phyloP scores from a whole-genome alignment of 2,329 filamentous ascomycete species.

The Fusarium luffae region DNA sequence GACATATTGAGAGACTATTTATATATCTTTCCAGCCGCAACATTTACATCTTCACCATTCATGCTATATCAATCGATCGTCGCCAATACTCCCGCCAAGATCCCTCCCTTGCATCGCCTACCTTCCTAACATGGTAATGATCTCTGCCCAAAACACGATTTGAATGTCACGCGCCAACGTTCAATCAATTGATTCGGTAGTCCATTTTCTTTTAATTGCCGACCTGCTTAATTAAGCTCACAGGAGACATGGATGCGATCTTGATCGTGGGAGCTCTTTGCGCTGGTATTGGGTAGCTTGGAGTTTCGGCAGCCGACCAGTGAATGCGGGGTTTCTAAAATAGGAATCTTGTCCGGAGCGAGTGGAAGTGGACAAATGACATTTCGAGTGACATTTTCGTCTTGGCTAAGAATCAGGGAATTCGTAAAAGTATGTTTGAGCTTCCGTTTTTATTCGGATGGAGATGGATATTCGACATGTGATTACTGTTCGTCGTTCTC shows the following conservation, averaged over 20 bases:
- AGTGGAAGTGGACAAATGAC: slow-evolving; percentile 4
- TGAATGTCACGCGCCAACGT: slow-evolving; percentile 21
- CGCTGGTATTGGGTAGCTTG: slow-evolving; percentile 28
- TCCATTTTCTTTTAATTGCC: background rate
- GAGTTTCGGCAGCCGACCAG: background rate
- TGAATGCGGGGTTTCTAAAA: slow-evolving; percentile 30
- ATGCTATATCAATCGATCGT: background rate
- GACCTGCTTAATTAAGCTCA: slow-evolving; percentile 16
- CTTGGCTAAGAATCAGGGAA: slow-evolving; percentile 10
- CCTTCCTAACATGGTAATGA: slow-evolving; percentile 35
- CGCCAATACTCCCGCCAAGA: background rate
- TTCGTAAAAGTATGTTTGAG: background rate
- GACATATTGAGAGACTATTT: slow-evolving; percentile 13
- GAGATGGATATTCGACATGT: background rate
- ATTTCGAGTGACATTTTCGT: background rate
- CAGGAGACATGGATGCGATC: slow-evolving; percentile 17
- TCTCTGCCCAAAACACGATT: background rate
- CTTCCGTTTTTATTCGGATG: slow-evolving; percentile 8
- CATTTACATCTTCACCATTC: background rate
- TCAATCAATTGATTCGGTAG: slow-evolving; percentile 18
- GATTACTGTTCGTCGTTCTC: slow-evolving; percentile 33
- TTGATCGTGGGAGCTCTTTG: slow-evolving; percentile 19
- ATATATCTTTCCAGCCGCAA: background rate
- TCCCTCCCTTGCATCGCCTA: background rate
- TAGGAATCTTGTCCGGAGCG: slow-evolving; percentile 11